Percentiles rank a stretch among this genome's conserved stretches.
Evolutionary conservation across 2,329 filamentous ascomycete genomes (phyloP).

Genomic region (Rutstroemia sp.): DNA sequence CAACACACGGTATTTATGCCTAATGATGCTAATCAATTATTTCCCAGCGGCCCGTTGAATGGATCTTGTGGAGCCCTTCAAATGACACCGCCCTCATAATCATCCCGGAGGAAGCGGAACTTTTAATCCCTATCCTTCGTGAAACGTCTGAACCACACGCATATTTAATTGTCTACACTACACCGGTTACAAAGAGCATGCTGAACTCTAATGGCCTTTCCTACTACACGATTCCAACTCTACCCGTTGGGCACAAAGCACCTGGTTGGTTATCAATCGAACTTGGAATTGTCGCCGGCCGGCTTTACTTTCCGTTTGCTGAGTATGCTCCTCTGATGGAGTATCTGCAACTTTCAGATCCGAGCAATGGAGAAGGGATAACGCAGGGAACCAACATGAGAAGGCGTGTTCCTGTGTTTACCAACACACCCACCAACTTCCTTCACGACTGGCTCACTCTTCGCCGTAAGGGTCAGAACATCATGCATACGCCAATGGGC

Average conservation of each 20-base stretch:
- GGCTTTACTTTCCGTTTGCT: conserved; percentile 49
- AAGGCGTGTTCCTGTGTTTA: conserved; percentile 19
- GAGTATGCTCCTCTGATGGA: conserved; percentile 32
- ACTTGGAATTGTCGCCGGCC: conserved; percentile 51
- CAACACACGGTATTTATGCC: too few species aligned
- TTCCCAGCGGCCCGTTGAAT: conserved; percentile 44
- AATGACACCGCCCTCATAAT: conserved; percentile 46
- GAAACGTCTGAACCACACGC: conserved; percentile 17
- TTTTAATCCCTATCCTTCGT: conserved; percentile 40
- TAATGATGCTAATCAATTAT: neutral
- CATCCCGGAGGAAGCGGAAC: conserved; percentile 56
- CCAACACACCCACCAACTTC: conserved; percentile 36
- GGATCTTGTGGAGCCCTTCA: conserved; percentile 49
- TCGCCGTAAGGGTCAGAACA: conserved; percentile 47
- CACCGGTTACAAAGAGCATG: conserved; percentile 55
- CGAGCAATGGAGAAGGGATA: conserved; percentile 1
- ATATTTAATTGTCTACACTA: conserved; percentile 49
- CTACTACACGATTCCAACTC: conserved; percentile 44
- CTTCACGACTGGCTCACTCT: conserved; percentile 50
- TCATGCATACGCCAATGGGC: conserved; percentile 52
- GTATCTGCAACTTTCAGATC: conserved; percentile 25
- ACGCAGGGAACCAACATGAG: neutral
- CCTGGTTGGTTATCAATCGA: conserved; percentile 50
- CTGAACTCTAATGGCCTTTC: conserved; percentile 46
- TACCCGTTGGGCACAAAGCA: conserved; percentile 34